Conservation (phyloP, 2,329 filamentous ascomycete genomes). For the Fusarium circinatum region DNA sequence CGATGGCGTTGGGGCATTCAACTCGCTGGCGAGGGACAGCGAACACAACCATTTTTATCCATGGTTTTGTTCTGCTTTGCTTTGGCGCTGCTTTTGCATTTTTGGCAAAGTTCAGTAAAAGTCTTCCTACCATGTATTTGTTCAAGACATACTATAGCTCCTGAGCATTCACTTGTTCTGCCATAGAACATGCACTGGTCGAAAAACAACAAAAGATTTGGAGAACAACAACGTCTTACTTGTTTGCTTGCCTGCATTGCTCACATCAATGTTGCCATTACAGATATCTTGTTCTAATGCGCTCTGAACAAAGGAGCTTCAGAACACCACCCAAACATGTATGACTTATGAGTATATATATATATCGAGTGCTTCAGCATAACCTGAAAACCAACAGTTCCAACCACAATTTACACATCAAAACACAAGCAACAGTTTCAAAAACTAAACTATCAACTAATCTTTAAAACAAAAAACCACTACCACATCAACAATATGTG, state of each 20-base stretch:
- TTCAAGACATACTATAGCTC: neutral
- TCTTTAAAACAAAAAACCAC: neutral
- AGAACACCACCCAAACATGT: neutral
- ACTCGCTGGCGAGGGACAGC: neutral
- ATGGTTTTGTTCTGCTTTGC: neutral
- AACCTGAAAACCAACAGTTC: neutral
- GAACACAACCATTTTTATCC: neutral
- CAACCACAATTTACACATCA: neutral
- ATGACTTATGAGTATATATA: neutral
- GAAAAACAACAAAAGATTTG: neutral
- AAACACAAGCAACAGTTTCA: neutral
- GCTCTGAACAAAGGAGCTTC: neutral
- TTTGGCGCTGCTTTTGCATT: too few species aligned
- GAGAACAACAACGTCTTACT: neutral
- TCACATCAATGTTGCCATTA: neutral
- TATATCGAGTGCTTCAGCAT: neutral
- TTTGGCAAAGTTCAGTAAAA: neutral
- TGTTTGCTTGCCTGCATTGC: neutral
- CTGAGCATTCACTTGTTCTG: neutral
- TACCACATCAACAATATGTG: conserved; percentile 33
- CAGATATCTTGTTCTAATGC: neutral
- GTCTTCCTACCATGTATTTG: neutral
- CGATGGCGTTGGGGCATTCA: neutral
- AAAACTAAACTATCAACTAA: neutral
- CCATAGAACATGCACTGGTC: neutral